Conservation (phyloP, 2,329 filamentous ascomycete species). For the Daldinia eschscholtzii region DNA sequence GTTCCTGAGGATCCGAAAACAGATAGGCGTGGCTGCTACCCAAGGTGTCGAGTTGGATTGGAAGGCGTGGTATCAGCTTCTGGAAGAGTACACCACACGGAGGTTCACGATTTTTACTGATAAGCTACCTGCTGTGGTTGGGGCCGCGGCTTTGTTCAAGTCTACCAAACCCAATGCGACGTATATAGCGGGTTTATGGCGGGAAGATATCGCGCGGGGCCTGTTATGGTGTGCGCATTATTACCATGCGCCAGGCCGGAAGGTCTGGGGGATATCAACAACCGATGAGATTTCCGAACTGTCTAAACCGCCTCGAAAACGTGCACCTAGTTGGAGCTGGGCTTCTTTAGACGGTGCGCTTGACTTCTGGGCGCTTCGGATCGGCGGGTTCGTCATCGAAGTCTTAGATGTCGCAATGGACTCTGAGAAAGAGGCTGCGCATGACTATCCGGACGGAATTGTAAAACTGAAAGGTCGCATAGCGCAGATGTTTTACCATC, state of each 20-base stretch:
- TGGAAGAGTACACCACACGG: slow-evolving; percentile 40
- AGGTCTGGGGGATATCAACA: slow-evolving; percentile 32
- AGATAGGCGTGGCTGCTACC: slow-evolving; percentile 23
- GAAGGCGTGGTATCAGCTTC: slow-evolving; percentile 36
- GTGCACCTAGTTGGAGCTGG: slow-evolving; percentile 45
- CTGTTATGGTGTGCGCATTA: slow-evolving; percentile 41
- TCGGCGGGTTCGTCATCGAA: slow-evolving; percentile 19
- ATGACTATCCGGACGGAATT: slow-evolving; percentile 15
- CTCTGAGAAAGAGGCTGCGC: slow-evolving; percentile 24
- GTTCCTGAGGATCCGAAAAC: slow-evolving; percentile 32
- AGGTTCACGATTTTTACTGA: slow-evolving; percentile 34
- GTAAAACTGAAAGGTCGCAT: slow-evolving; percentile 34
- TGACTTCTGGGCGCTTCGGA: slow-evolving; percentile 37
- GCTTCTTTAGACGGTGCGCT: slow-evolving; percentile 40
- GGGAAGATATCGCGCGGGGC: slow-evolving; percentile 38
- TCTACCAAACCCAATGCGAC: slow-evolving; percentile 27
- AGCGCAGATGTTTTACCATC: slow-evolving; percentile 37
- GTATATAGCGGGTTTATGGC: slow-evolving; percentile 43
- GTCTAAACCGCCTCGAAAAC: slow-evolving; percentile 15
- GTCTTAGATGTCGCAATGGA: slow-evolving; percentile 36
- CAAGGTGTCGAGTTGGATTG: slow-evolving; percentile 25
- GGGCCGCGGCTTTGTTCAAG: slow-evolving; percentile 38
- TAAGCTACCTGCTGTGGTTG: slow-evolving; percentile 41
- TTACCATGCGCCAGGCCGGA: slow-evolving; percentile 33
- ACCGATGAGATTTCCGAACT: slow-evolving; percentile 28